Percentiles rank a stretch among this genome's conserved stretches.
These are phyloP conservation scores for Globisporangium sylvaticum DNA, from an alignment of 352 stramenopile species.

Conservation along the genomic window DNA sequence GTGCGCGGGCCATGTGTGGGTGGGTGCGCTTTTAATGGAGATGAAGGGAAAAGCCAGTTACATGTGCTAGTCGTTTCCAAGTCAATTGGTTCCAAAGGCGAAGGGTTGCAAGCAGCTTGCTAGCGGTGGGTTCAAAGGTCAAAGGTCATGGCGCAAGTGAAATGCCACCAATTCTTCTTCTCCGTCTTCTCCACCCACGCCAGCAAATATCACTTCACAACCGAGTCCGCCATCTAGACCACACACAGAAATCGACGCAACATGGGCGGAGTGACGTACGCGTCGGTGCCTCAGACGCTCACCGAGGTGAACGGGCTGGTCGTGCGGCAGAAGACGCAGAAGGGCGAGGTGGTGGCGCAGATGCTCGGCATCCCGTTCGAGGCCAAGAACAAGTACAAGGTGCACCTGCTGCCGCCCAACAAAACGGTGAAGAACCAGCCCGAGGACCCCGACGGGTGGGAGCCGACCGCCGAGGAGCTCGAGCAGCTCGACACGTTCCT, in stretches of 20 bases:
- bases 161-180: not conserved
- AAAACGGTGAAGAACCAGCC: slow-evolving; percentile 54
- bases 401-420: slow-evolving; percentile 35
- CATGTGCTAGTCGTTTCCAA: too few species aligned
- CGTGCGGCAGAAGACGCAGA: slow-evolving; percentile 50
- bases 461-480: slow-evolving; percentile 39
- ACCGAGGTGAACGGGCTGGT: slow-evolving; percentile 39
- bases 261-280: slow-evolving; percentile 12
- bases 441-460: slow-evolving; percentile 41
- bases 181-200: too few species aligned
- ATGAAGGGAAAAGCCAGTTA: too few species aligned
- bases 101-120: too few species aligned
- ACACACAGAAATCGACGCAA: not conserved
- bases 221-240: not conserved
- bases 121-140: not conserved
- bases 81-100: too few species aligned
- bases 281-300: slow-evolving; percentile 29
- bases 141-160: not conserved
- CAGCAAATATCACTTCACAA: too few species aligned
- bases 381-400: slow-evolving; percentile 55
- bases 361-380: slow-evolving; percentile 50
- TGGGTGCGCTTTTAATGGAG: too few species aligned
- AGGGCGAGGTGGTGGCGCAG: slow-evolving; percentile 43
- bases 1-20: too few species aligned
- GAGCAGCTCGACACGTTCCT: slow-evolving; percentile 44